Evolutionary conservation across 139 green algal genomes (phyloP), one percentile per base, ranked within the genome.

Genomic region (Chlorella vulgaris): DNA sequence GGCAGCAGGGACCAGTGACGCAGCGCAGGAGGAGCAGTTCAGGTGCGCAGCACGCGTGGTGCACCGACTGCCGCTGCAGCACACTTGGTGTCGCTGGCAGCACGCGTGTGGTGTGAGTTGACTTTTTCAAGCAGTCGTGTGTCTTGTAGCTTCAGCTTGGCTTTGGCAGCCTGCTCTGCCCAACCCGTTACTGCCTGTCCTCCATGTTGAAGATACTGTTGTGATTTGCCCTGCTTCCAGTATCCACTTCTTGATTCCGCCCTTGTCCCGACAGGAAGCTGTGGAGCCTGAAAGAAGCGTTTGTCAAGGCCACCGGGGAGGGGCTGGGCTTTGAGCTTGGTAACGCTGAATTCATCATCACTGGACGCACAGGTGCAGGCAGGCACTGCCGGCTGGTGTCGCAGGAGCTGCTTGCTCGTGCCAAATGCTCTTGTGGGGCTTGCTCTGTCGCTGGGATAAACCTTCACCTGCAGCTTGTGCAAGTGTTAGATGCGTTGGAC

Each of bases 231-330:
- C n/a, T n/a, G n/a, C n/a, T n/a, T n/a, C n/a, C n/a, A n/a, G n/a
- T n/a, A n/a, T n/a, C n/a, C n/a, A n/a, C n/a, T n/a, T n/a, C n/a
- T n/a, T n/a, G n/a, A 55, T 10, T 10, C 47, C 47, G 47, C 47
- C 47, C 47, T 55, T 10, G 40, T 39, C 10, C n/a, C 15, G 38
- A 35, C 73, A 79, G 87, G 29, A 76, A 78, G 42, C 82, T 89
- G 36, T 98, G 94, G 94, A 91, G 86, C 65, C 82, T 95, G 60
- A 98, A 98, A 69, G 94, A 98, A 86, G 91, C 94, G 0, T 93
- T 91, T 80, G 88, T 94, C 18, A 97, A 97, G 81, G 94, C 91
- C 3, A 88, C 87, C 7, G 94, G 94, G 2, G 86, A 92, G 71
- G 94, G 94, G 0, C 35, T 98, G 28, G 94, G 73, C 28, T 95